These are phyloP conservation scores for Penicillium sp. DNA, from an alignment of 2,329 filamentous ascomycete species.

Conservation along the genomic window DNA sequence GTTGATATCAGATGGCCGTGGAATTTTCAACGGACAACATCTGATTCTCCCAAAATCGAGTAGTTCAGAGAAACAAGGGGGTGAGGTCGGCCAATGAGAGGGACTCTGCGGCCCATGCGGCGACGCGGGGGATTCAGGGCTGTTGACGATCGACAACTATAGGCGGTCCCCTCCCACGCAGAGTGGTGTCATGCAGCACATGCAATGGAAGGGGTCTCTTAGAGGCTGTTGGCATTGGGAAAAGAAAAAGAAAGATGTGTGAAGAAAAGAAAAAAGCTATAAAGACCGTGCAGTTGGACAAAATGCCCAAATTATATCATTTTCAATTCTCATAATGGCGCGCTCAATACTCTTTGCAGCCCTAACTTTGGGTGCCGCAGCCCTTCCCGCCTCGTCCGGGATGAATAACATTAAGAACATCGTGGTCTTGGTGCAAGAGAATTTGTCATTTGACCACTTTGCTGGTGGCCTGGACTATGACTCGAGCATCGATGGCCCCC, in stretches of 20 bases:
- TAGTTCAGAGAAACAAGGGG: background rate
- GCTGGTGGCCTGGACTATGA: slow-evolving; percentile 44
- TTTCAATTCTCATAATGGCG: slow-evolving; percentile 1
- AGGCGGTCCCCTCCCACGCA: background rate
- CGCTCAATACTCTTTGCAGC: slow-evolving; percentile 7
- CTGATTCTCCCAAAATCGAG: background rate
- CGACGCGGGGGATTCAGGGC: slow-evolving; percentile 3
- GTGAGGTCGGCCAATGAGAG: slow-evolving; percentile 1
- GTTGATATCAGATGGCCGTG: no score
- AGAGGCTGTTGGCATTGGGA: background rate
- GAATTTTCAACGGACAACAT: background rate
- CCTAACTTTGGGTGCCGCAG: slow-evolving; percentile 7
- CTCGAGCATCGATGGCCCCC: slow-evolving; percentile 37
- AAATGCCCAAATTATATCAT: background rate
- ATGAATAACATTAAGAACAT: slow-evolving; percentile 49
- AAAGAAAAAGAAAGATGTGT: no score
- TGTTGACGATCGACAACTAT: slow-evolving; percentile 1
- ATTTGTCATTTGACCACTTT: slow-evolving; percentile 45
- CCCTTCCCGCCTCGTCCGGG: slow-evolving; percentile 9
- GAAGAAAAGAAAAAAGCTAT: no score
- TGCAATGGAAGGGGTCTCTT: background rate
- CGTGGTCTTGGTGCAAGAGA: slow-evolving; percentile 50
- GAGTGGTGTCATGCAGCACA: slow-evolving; percentile 1
- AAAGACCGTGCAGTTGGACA: no score
- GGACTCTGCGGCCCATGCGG: slow-evolving; percentile 1